These are phyloP conservation scores for Graphilbum sp. DNA, from an alignment of 2,329 filamentous ascomycete genomes.

Conservation along the genomic window DNA sequence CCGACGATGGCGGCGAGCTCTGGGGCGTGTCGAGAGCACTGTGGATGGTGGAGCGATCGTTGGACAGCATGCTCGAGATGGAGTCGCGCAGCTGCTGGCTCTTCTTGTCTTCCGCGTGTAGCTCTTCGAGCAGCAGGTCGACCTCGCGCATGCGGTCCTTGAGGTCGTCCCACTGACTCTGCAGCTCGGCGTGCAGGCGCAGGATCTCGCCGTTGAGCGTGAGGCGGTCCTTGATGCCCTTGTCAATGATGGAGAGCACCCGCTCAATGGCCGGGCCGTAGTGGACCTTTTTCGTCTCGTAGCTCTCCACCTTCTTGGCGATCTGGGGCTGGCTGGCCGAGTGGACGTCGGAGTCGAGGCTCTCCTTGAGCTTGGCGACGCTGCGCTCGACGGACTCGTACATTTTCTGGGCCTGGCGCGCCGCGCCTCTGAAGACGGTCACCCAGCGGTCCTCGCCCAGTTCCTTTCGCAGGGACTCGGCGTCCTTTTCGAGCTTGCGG, in stretches of 20 bases:
- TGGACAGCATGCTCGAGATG: constrained; percentile 79
- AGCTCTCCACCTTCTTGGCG: constrained; percentile 76
- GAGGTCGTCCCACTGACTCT: constrained; percentile 62
- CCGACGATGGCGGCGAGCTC: constrained; percentile 46
- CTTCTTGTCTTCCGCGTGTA: constrained; percentile 37
- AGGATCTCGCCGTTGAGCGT: constrained; percentile 95
- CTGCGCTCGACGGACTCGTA: constrained; percentile 87
- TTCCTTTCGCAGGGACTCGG: constrained; percentile 76
- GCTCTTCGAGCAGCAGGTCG: constrained; percentile 58
- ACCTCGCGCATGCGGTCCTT: constrained; percentile 64
- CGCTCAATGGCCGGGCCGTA: constrained; percentile 88
- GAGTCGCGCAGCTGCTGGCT: constrained; percentile 77
- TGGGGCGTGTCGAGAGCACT: constrained; percentile 57
- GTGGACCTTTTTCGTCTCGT: constrained; percentile 87
- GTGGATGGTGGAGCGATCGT: constrained; percentile 54
- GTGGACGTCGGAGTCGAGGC: constrained; percentile 58
- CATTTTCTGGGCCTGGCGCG: constrained; percentile 88
- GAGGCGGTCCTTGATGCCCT: constrained; percentile 85
- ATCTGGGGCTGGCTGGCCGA: constrained; percentile 53
- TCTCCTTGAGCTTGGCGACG: constrained; percentile 64
- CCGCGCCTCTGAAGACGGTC: constrained; percentile 83
- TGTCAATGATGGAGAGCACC: constrained; percentile 83
- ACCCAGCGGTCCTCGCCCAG: constrained; percentile 94
- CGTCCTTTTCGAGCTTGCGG: constrained; percentile 76
- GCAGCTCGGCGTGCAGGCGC: constrained; percentile 70